Evolutionary conservation across 371 early-diverging fungal species (phyloP), one percentile per base, ranked within the genome.

Genomic region (Actinomucor elegans): DNA sequence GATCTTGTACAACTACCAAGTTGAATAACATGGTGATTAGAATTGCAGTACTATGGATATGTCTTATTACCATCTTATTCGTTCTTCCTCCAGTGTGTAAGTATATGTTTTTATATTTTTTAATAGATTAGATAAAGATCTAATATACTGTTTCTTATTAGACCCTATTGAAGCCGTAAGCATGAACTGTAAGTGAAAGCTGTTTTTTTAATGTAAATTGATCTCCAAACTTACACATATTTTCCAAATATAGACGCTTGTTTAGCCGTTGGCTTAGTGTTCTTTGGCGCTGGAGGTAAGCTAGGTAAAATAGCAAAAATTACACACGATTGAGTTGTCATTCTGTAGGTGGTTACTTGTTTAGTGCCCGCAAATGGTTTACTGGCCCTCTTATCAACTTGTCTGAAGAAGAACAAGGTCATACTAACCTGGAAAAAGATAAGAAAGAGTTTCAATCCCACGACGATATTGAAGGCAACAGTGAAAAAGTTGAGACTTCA

Each of bases 1-100:
- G n/a, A n/a, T n/a, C n/a, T n/a, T n/a, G n/a, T n/a, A n/a, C n/a
- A n/a, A n/a, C n/a, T n/a, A n/a, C n/a, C n/a, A 27, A 23, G 5
- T 21, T 31, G 9, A 20, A 14, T 42, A 5, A 37, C 12, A 38
- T 26, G 4, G 23, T 28, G 14, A 28, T 44, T 31, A 45, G 52
- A 0, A 66, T 79, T 31, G 52, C 80, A 8, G 57, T 73, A 17
- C 9, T 73, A 18, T 84, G 80, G 80, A 74, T 83, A 48, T 52
- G 40, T 1, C 48, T 80, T 24, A 83, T 83, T 48, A 79, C 84
- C 1, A 57, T 77, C 5, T 52, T 84, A 28, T 84, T 83, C 56
- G 65, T 81, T 2, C 66, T 86, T n/a, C 84, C 83, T 11, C 61
- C 69, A 5, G 26, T 57, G 3, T 56, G 69, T 60, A 60, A 60